Evolutionary conservation across 83 land plant genomes (phyloP), one percentile per base, ranked within the genome.

Genomic region (Diphasiastrum complanatum): DNA sequence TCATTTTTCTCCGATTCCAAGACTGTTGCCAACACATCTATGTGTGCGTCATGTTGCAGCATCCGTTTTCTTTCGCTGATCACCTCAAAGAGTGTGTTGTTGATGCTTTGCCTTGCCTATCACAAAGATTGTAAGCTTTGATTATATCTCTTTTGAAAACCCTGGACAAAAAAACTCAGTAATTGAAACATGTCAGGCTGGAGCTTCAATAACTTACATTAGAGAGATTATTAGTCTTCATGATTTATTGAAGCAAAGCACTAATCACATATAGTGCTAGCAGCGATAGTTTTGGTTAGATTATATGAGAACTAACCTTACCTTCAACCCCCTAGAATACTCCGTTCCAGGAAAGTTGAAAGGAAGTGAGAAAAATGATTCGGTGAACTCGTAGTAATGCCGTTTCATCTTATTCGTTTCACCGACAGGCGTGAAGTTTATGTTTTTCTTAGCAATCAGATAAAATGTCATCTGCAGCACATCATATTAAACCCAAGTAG

Each of bases 361-460:
- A 66, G 93, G 93, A 3, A 75, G 75, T 36, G 93, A 80, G 8
- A 81, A 73, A 18, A 84, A 84, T 14, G 89, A 88, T 57, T 84
- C 79, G 89, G 84, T 84, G 76, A 84, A 87, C 11, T 84, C 79
- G 53, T 79, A 77, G 45, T 84, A 87, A 33, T 87, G 89, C 54
- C 36, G 61, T 66, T 79, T 79, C 50, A 87, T 60, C 45, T 64
- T 46, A 72, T 81, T 79, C 0, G 89, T 87, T 20, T 81, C 81
- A 0, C 67, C 69, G 28, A 79, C 85, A 0, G 85, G 79, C 6
- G 77, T 74, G 79, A 87, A 60, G 70, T 84, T n/a, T 81, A 87
- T 66, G 11, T 84, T 81, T 31, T 87, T 83, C 29, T 75, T 76
- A 0, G 85, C 93, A 84, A 87, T 87, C 66, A 83, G 56, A 62